These are phyloP conservation scores for Ajuga chamaepitys DNA, from an alignment of 257 asterid species.

Conservation along the genomic window DNA sequence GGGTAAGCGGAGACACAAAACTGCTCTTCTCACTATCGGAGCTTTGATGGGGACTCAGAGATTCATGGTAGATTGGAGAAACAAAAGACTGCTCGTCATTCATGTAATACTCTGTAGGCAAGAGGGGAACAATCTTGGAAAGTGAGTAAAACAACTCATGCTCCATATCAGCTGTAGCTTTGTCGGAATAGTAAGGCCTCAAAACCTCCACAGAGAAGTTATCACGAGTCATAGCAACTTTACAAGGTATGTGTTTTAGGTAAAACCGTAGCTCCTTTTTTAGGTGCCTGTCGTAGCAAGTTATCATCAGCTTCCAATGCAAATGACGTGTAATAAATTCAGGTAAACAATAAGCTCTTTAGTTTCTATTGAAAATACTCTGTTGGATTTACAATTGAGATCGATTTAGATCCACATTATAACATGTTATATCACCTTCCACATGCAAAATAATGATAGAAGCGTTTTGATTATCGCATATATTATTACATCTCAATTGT, in stretches of 20 bases:
- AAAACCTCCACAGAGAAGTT: constrained; percentile 37
- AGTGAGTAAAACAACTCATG: constrained; percentile 39
- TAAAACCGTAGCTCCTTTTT: constrained; percentile 49
- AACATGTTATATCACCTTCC: no score
- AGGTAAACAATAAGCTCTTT: neutral
- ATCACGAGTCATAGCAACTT: constrained; percentile 51
- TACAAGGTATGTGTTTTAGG: constrained; percentile 63
- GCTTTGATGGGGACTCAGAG: constrained; percentile 32
- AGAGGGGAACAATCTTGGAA: constrained; percentile 38
- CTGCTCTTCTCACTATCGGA: constrained; percentile 26
- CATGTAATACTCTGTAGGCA: constrained; percentile 11
- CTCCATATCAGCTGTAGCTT: constrained; percentile 23
- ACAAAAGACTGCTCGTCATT: constrained; percentile 18
- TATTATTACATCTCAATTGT: no score
- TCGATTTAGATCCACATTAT: no score
- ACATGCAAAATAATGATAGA: no score
- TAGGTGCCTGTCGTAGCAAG: constrained; percentile 43
- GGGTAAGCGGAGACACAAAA: neutral
- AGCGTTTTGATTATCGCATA: no score
- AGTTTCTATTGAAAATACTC: no score
- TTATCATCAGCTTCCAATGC: constrained; percentile 14
- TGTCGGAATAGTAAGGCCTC: constrained; percentile 34
- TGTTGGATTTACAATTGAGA: no score
- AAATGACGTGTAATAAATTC: neutral
- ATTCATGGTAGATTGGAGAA: constrained; percentile 26